Percentiles rank a stretch among this genome's conserved stretches.
phyloP scores from a whole-genome alignment of 257 asterid species.

The Nicotiana attenuata region DNA sequence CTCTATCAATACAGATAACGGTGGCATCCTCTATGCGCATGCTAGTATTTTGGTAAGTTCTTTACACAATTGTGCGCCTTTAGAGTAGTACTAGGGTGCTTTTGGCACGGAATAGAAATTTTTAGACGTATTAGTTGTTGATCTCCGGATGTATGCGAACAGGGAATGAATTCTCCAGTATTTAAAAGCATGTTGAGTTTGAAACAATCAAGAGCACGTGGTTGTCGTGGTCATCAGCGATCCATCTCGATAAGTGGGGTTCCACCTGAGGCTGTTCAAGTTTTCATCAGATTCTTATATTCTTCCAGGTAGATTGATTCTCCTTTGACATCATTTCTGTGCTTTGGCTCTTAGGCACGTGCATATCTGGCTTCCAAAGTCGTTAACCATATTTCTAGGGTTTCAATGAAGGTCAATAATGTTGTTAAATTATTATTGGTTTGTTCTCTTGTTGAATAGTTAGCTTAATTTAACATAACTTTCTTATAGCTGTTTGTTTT shows the following conservation, averaged over 20 bases:
- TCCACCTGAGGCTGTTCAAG: slow-evolving; percentile 74
- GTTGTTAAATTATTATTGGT: background rate
- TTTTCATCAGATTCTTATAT: slow-evolving; percentile 67
- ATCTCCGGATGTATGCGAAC: slow-evolving; percentile 12
- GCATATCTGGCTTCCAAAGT: background rate
- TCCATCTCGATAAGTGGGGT: slow-evolving; percentile 62
- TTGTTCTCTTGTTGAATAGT: background rate
- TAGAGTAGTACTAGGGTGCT: background rate
- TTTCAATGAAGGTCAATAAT: background rate
- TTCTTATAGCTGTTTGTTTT: background rate
- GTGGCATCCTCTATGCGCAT: slow-evolving; percentile 62
- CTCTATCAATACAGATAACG: slow-evolving; percentile 41
- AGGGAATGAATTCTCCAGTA: slow-evolving; percentile 83
- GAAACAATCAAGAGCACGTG: slow-evolving; percentile 24
- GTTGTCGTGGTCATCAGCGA: slow-evolving; percentile 21
- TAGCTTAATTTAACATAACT: background rate
- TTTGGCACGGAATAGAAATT: too few relatives aligned
- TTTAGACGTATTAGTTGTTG: background rate
- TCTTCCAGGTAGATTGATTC: slow-evolving; percentile 58
- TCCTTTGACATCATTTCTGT: background rate
- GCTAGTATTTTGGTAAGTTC: slow-evolving; percentile 62
- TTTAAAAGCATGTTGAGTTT: slow-evolving; percentile 48
- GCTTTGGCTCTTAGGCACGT: background rate
- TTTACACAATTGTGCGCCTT: background rate
- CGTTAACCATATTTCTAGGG: background rate